Percentiles rank a stretch among this genome's conserved stretches.
Conservation (phyloP, 352 stramenopile species). For the Phytophthora uliginosa region DNA sequence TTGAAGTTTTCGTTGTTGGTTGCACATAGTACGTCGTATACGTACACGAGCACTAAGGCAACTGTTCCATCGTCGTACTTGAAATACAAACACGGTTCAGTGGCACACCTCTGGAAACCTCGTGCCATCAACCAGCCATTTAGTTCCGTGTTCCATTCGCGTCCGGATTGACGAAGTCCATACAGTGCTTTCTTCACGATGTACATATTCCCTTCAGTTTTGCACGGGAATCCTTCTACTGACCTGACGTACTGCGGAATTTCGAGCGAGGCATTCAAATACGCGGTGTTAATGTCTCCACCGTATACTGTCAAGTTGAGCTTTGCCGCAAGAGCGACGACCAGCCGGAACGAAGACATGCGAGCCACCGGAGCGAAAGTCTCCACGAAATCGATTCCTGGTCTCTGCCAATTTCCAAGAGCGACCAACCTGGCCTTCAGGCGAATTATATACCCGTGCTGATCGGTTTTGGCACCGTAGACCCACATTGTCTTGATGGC, state of each 20-base stretch:
- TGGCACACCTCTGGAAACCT: constrained; percentile 4
- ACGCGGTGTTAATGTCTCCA: constrained; percentile 16
- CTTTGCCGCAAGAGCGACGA: not conserved
- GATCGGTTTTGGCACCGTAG: constrained; percentile 7
- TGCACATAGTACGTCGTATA: constrained; percentile 13
- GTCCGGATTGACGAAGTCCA: constrained; percentile 10
- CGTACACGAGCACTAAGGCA: constrained; percentile 5
- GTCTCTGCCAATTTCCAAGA: constrained; percentile 4
- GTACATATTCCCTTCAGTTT: constrained; percentile 1
- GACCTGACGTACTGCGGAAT: constrained; percentile 4
- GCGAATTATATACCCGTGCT: constrained; percentile 1
- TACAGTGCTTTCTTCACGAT: constrained; percentile 16
- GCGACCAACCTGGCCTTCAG: constrained; percentile 7
- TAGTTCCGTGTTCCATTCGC: constrained; percentile 13
- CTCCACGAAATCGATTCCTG: constrained; percentile 8
- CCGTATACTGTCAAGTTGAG: not conserved
- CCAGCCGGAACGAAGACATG: constrained; percentile 8
- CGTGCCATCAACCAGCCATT: not conserved
- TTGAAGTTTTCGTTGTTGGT: constrained; percentile 6
- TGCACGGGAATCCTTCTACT: constrained; percentile 4
- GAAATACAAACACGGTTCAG: constrained; percentile 21
- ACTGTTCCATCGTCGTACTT: constrained; percentile 10
- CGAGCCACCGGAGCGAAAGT: not conserved
- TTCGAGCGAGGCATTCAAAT: constrained; percentile 5
- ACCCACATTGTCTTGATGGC: constrained; percentile 15